Conservation (phyloP, 257 asterid species). For the Handroanthus guayacan region DNA sequence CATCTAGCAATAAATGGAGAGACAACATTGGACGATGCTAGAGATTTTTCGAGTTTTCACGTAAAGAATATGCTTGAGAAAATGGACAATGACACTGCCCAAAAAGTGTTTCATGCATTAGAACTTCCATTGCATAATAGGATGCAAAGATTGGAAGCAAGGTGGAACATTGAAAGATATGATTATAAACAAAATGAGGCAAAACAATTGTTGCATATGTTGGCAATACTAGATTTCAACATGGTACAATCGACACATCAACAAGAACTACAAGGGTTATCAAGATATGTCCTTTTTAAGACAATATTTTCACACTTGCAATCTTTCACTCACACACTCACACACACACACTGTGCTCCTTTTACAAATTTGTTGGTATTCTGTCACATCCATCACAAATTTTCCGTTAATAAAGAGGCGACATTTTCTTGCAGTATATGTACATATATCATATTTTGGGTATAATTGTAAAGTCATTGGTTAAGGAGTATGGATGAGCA, state of each 20-base stretch:
- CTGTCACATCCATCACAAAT: too few relatives aligned
- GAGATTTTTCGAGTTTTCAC: slow-evolving; percentile 23
- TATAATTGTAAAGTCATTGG: too few relatives aligned
- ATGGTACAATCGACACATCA: slow-evolving; percentile 37
- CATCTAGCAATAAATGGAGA: slow-evolving; percentile 31
- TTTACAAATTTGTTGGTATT: too few relatives aligned
- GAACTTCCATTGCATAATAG: slow-evolving; percentile 33
- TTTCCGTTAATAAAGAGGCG: too few relatives aligned
- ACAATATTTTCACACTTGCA: too few relatives aligned
- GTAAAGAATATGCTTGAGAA: slow-evolving; percentile 21
- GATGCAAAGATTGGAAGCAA: slow-evolving; percentile 31
- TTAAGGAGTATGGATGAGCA: too few relatives aligned
- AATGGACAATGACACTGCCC: background rate
- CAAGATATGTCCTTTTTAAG: slow-evolving; percentile 16
- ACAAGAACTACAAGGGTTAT: slow-evolving; percentile 40
- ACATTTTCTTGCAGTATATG: too few relatives aligned
- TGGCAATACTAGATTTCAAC: slow-evolving; percentile 33
- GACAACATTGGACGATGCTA: slow-evolving; percentile 28
- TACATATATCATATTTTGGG: too few relatives aligned
- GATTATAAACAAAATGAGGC: background rate
- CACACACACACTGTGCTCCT: too few relatives aligned
- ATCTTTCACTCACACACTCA: too few relatives aligned
- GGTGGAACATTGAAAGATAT: slow-evolving; percentile 37
- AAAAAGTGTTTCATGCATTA: slow-evolving; percentile 24
- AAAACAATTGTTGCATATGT: slow-evolving; percentile 18